phyloP scores from a whole-genome alignment of 169 alveolate species.

The Plasmodium gonderi region DNA sequence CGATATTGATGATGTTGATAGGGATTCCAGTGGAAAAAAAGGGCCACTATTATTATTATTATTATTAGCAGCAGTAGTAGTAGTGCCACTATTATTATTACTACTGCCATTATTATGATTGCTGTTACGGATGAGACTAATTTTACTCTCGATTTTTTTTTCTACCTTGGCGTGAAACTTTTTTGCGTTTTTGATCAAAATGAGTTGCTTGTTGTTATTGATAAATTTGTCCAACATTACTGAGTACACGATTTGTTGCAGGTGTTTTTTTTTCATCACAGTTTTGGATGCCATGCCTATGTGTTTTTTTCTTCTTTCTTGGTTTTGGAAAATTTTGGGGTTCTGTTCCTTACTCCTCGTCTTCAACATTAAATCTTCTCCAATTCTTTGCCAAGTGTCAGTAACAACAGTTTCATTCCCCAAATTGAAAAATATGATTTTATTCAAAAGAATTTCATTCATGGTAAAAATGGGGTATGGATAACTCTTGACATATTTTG shows the following conservation, averaged over 20 bases:
- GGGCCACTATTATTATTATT: neutral
- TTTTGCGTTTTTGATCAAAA: conserved; percentile 29
- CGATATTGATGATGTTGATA: too few relatives aligned
- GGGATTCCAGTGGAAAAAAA: neutral
- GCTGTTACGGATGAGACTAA: too few relatives aligned
- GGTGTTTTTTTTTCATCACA: neutral
- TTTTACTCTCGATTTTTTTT: neutral
- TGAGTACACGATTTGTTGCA: neutral
- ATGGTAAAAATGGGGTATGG: neutral
- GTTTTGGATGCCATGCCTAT: neutral
- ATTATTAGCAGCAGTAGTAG: neutral
- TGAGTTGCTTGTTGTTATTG: conserved; percentile 19
- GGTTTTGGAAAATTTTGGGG: too few relatives aligned
- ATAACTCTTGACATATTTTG: neutral
- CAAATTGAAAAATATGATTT: conserved; percentile 6
- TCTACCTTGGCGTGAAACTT: neutral
- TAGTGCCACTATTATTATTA: neutral
- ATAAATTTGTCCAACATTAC: conserved; percentile 28
- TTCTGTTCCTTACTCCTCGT: neutral
- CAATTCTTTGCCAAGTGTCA: neutral
- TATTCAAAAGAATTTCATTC: neutral
- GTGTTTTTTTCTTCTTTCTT: neutral
- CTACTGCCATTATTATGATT: neutral
- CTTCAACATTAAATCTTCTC: neutral
- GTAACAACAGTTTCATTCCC: conserved; percentile 11